Percentiles rank a stretch among this genome's conserved stretches.
These are phyloP conservation scores for Cryptococcus sp. DNA, from an alignment of 1,284 basidiomycete genomes.

Conservation along the genomic window DNA sequence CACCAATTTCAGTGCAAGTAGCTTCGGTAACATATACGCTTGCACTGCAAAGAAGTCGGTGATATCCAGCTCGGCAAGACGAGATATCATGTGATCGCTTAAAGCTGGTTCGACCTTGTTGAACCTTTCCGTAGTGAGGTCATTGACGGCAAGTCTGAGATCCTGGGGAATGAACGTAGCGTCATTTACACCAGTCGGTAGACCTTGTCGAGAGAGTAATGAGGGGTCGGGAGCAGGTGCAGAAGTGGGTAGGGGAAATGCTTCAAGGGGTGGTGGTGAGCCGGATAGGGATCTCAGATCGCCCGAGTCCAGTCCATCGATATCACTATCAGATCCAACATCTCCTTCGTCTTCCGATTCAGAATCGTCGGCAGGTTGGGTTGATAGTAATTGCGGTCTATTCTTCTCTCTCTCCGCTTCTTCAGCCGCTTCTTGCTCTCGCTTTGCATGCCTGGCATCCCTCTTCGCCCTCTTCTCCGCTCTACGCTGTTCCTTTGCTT, in stretches of 20 bases:
- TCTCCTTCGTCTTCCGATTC: constrained; percentile 18
- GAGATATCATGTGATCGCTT: constrained; percentile 58
- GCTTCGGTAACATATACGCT: constrained; percentile 41
- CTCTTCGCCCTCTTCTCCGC: constrained; percentile 22
- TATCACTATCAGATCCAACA: constrained; percentile 11
- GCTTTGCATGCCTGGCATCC: constrained; percentile 14
- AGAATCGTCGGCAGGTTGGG: constrained; percentile 10
- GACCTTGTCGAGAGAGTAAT: constrained; percentile 66
- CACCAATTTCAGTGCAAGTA: constrained; percentile 39
- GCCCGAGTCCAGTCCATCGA: constrained; percentile 8
- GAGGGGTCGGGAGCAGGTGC: constrained; percentile 68
- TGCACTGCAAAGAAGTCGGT: constrained; percentile 69
- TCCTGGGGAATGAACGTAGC: constrained; percentile 67
- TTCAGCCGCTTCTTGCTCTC: constrained; percentile 10
- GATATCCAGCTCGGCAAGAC: constrained; percentile 70
- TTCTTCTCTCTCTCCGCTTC: constrained; percentile 9
- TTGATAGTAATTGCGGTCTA: constrained; percentile 1
- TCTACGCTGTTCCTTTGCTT: constrained; percentile 16
- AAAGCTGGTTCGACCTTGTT: constrained; percentile 51
- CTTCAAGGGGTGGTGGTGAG: constrained; percentile 40
- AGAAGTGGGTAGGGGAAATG: constrained; percentile 65
- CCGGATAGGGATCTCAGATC: constrained; percentile 8
- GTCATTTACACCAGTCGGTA: constrained; percentile 67
- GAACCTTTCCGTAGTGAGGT: constrained; percentile 44
- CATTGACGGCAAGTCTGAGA: constrained; percentile 53